phyloP scores from a whole-genome alignment of 1,139 yeast species.

The Yarrowia galli region DNA sequence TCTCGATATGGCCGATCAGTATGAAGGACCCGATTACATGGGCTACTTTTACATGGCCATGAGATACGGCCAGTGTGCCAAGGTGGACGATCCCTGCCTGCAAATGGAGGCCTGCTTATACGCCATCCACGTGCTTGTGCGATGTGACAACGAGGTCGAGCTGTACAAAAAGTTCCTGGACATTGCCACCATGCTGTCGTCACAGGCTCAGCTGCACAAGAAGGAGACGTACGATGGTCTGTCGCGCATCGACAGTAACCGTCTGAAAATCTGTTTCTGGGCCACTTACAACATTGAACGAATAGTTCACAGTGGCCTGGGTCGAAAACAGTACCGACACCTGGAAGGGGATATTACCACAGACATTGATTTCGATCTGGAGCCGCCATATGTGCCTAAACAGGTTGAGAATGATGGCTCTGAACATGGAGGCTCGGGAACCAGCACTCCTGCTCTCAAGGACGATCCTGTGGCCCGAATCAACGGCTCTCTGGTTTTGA shows the following conservation, averaged over 20 bases:
- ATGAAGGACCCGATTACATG: constrained; percentile 47
- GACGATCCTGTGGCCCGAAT: constrained; percentile 20
- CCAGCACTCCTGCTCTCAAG: constrained; percentile 13
- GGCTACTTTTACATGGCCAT: constrained; percentile 63
- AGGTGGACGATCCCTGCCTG: constrained; percentile 53
- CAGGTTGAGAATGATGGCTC: constrained; percentile 40
- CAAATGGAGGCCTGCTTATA: constrained; percentile 60
- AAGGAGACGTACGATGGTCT: constrained; percentile 43
- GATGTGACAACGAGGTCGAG: constrained; percentile 64
- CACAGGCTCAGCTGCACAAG: constrained; percentile 44
- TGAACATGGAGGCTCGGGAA: constrained; percentile 27
- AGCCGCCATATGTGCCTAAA: constrained; percentile 42
- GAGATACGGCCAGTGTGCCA: constrained; percentile 59
- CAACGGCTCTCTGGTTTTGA: constrained; percentile 45
- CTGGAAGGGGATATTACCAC: constrained; percentile 51
- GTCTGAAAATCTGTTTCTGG: constrained; percentile 64
- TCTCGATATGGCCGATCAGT: constrained; percentile 35
- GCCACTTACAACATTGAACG: constrained; percentile 63
- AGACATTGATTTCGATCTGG: constrained; percentile 55
- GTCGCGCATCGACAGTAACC: constrained; percentile 50
- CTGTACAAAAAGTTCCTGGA: constrained; percentile 60
- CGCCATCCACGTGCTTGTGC: constrained; percentile 59
- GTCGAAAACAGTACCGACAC: constrained; percentile 27
- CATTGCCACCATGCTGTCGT: constrained; percentile 56
- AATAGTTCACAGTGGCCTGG: constrained; percentile 45